Percentiles rank a stretch among this genome's conserved stretches.
Evolutionary conservation across 2,329 filamentous ascomycete genomes (phyloP).

Genomic region (Cercospora sp.): DNA sequence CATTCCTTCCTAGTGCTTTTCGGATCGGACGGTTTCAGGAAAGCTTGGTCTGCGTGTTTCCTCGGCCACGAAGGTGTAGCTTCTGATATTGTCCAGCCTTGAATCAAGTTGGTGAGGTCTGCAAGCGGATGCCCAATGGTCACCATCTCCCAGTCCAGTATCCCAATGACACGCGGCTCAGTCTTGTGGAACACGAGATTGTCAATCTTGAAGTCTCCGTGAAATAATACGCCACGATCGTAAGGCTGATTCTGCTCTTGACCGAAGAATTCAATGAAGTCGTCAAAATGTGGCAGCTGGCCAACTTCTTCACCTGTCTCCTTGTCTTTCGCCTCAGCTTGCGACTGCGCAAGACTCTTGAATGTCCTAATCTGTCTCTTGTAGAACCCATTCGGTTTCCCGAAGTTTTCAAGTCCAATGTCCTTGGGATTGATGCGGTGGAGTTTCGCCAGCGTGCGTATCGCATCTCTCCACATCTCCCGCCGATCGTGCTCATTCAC

Average conservation of each 20-base stretch:
- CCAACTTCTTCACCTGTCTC: constrained; percentile 78
- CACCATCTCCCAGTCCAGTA: constrained; percentile 98
- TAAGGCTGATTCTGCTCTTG: constrained; percentile 69
- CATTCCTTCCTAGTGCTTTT: constrained; percentile 25
- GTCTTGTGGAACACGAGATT: constrained; percentile 76
- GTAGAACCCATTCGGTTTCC: constrained; percentile 76
- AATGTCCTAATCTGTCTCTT: constrained; percentile 83
- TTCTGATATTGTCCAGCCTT: constrained; percentile 33
- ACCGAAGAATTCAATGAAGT: constrained; percentile 76
- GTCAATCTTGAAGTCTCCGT: constrained; percentile 90
- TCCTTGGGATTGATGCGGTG: constrained; percentile 69
- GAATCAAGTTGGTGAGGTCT: constrained; percentile 77
- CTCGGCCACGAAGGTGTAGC: constrained; percentile 32
- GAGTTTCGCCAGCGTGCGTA: constrained; percentile 79
- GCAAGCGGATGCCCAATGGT: constrained; percentile 95
- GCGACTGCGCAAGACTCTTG: constrained; percentile 71
- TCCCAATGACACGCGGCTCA: constrained; percentile 83
- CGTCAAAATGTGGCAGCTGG: constrained; percentile 77
- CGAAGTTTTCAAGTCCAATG: constrained; percentile 72
- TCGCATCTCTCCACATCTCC: constrained; percentile 82
- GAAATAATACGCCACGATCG: constrained; percentile 77
- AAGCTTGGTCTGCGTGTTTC: constrained; percentile 32
- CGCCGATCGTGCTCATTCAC: constrained; percentile 67
- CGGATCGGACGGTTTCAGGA: constrained; percentile 25
- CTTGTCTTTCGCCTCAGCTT: constrained; percentile 72